Conservation (phyloP, 169 alveolate species). For the Cryptosporidium meleagridis region DNA sequence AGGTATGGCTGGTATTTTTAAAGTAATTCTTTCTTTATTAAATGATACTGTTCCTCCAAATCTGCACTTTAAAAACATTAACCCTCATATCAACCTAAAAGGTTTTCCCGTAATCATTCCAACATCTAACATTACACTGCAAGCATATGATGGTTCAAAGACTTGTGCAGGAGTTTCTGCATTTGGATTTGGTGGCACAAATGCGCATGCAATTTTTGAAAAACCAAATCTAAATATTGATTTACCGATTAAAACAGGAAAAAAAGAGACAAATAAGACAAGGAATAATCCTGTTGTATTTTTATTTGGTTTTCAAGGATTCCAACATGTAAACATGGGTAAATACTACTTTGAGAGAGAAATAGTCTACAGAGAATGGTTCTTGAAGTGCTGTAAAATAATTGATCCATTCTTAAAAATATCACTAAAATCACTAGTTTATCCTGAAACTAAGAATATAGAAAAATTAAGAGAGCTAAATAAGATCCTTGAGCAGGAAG, state of each 20-base stretch:
- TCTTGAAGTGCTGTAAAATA: constrained; percentile 80
- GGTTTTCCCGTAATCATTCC: constrained; percentile 81
- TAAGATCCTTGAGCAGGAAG: constrained; percentile 70
- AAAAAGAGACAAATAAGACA: neutral
- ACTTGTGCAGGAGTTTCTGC: constrained; percentile 80
- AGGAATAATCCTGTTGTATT: constrained; percentile 46
- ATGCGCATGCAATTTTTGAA: constrained; percentile 82
- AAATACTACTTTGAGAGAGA: constrained; percentile 79
- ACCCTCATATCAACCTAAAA: constrained; percentile 84
- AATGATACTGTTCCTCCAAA: constrained; percentile 82
- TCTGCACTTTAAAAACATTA: constrained; percentile 81
- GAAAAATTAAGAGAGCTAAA: constrained; percentile 55
- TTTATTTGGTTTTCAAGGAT: constrained; percentile 81
- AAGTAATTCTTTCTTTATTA: constrained; percentile 79
- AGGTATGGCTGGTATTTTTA: constrained; percentile 82
- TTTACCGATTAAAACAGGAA: neutral
- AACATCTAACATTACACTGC: constrained; percentile 64
- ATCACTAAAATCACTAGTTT: constrained; percentile 78
- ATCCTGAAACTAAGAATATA: constrained; percentile 67
- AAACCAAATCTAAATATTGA: constrained; percentile 60
- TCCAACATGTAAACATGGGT: constrained; percentile 69
- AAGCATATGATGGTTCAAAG: constrained; percentile 47
- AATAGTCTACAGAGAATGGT: constrained; percentile 77
- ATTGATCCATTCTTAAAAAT: constrained; percentile 76
- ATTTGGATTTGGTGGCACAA: constrained; percentile 85